Percentiles rank a stretch among this genome's conserved stretches.
These are phyloP conservation scores for Canavalia ensiformis DNA, from an alignment of 306 rosid genomes.

Conservation along the genomic window DNA sequence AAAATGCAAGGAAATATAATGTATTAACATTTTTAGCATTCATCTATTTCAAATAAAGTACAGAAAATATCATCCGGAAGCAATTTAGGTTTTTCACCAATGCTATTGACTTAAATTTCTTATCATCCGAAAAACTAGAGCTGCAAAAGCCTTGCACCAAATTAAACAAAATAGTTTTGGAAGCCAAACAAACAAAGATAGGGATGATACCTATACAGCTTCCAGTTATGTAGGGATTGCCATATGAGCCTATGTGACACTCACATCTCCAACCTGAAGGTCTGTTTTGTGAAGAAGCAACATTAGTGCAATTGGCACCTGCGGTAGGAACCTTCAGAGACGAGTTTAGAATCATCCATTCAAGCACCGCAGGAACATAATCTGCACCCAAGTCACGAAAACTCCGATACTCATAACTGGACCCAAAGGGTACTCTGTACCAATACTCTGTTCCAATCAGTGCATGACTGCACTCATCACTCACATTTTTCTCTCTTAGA, in stretches of 20 bases:
- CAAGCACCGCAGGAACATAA: constrained; percentile 41
- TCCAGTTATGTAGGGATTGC: background rate
- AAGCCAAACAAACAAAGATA: no score
- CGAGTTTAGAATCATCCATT: constrained; percentile 28
- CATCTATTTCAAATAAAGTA: no score
- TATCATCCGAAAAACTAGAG: no score
- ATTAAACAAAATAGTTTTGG: no score
- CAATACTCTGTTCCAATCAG: background rate
- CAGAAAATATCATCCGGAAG: no score
- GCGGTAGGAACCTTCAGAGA: background rate
- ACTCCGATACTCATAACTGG: background rate
- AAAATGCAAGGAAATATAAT: background rate
- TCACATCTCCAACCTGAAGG: background rate
- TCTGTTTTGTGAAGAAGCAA: background rate
- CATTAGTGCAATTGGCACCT: background rate
- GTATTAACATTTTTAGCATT: no score
- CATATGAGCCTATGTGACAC: background rate
- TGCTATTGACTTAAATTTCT: no score
- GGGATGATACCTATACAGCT: constrained; percentile 20
- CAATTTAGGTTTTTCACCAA: no score
- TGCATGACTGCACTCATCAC: constrained; percentile 34
- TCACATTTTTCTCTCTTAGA: background rate
- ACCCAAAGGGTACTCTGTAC: background rate
- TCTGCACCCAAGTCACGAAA: background rate
- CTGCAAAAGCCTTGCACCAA: no score